Evolutionary conservation across 2,329 filamentous ascomycete species (phyloP), one percentile per base, ranked within the genome.

Genomic region (Stagonosporopsis tanaceti): DNA sequence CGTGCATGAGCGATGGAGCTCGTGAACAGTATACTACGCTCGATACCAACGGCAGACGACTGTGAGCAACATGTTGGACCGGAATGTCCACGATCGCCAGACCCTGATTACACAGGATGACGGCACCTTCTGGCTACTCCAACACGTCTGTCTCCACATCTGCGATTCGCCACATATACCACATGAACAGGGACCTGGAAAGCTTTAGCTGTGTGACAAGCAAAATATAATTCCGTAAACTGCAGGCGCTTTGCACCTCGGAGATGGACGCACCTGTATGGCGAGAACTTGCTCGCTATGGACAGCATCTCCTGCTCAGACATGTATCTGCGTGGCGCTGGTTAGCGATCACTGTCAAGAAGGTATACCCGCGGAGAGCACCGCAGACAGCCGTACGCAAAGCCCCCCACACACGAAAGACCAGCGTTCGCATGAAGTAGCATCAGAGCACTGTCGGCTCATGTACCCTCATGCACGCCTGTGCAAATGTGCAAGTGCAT

Each of bases 111-210:
- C n/a, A 41, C 17, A 12, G 38, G 34, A 38, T 14, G 11, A 28
- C 30, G 12, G 28, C 22, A 9, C 5, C 17, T 27, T 56, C 44
- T 17, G 27, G 39, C 47, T 58, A 66, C 48, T 74, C 65, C 65
- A 87, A 69, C 40, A 83, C 82, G 25, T 79, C 78, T 22, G 93
- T 78, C 75, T 96, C 90, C 4, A 92, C 92, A 71, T 92, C 87
- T 72, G 89, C 90, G 11, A 94, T 87, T 57, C 89, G 83, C 93
- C 94, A 97, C 91, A 97, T 96, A 74, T 96, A 96, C 93, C 93
- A 97, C 93, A 97, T 97, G 71, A 97, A 97, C 40, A 97, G 75
- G 68, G 89, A 95, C 71, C 93, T 89, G 50, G 27, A 27, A 22
- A 34, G 6, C n/a, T 8, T 50, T 46, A 61, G 56, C 32, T 39